Base-by-base conservation (phyloP, 2,329 filamentous ascomycete species). In the Clonostachys rosea region DNA sequence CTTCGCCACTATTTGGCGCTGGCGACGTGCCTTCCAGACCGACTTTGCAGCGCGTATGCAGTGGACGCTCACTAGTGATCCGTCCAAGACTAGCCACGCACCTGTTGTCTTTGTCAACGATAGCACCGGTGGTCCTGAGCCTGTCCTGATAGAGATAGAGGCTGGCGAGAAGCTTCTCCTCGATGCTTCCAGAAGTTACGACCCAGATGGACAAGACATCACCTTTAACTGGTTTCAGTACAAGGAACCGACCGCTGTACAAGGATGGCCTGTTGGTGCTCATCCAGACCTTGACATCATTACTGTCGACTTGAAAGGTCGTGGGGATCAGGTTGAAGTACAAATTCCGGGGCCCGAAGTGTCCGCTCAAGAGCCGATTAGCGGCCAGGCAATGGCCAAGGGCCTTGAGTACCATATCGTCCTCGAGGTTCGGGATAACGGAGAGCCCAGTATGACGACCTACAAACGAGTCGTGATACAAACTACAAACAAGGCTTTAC, bases 151-250 rank as follows among this genome's bases (percentile, higher is more conserved):
- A n/a, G 58, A 65, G 11, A 69, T 65, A 1, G 64, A 69, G 46
- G 67, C 70, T 3, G 68, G 67, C 1, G 55, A 61, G 5, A 62
- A 58, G 1, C 53, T 77, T 5, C 61, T 51, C 1, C 59, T 79
- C 1, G 73, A 78, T 49, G 74, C 74, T 1, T 66, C 66, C 1
- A 58, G 56, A 34, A 71, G 70, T 1, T 48, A 73, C 48, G 72
- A 77, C 53, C 71, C 73, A 0, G 71, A 78, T 47, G 59, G 58
- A 5, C 64, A 67, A 42, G 51, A 62, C 8, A 55, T 78, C 18
- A 64, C 60, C 5, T 78, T 73, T 59, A 68, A 67, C 43, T 78
- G 75, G 75, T 75, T 66, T 56, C 73, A 77, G 36, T 78, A 79
- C 55, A 53, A 50, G 13, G 66, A 68, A 44, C 58, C 62, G 1